Evolutionary conservation across 805 yeast species (phyloP), one percentile per base, ranked within the genome.

Genomic region (Tetrapisispora arboricola): DNA sequence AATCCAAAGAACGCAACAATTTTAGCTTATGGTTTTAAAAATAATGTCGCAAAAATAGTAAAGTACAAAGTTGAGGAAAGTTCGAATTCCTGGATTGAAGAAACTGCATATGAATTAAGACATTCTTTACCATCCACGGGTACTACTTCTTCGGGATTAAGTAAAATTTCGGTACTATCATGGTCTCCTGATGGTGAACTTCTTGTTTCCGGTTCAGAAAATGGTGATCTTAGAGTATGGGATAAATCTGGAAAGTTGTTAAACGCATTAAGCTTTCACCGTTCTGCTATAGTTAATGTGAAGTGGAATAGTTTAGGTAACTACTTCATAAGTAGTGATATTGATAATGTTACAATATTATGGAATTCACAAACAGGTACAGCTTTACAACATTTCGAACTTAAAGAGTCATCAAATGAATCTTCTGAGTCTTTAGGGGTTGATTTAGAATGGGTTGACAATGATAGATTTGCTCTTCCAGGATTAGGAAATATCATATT

Each of bases 221-320:
- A 71, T 51, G 95, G 95, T 12, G 90, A 82, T 50, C 51, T 87
- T 8, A 64, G 90, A 42, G 65, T 84, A n/a, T 87, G 95, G 94
- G 72, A 78, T 10, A 67, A 73, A 0, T 80, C 76, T 36, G 94
- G 95, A 0, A 70, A 72, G 24, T 64, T 85, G 29, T 66, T 73
- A 44, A 79, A 76, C 38, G 71, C 73, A 1, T 59, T 78, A 49
- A 66, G 70, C 20, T 55, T 71, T 28, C 84, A 78, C 49, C 65
- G 67, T 33, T 58, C 73, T 2, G 75, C 88, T 0, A 68, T 86
- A 1, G 51, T 76, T 9, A 55, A 68, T 2, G 61, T 82, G 4
- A 57, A 65, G 40, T 86, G 94, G 94, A 79, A 75, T 43, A 58
- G 63, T 8, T 63, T 69, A 15, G 77, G 80, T 2, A 64, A 69